Conservation (phyloP, 495 filamentous ascomycete genomes). For the Daldinia grandis region DNA sequence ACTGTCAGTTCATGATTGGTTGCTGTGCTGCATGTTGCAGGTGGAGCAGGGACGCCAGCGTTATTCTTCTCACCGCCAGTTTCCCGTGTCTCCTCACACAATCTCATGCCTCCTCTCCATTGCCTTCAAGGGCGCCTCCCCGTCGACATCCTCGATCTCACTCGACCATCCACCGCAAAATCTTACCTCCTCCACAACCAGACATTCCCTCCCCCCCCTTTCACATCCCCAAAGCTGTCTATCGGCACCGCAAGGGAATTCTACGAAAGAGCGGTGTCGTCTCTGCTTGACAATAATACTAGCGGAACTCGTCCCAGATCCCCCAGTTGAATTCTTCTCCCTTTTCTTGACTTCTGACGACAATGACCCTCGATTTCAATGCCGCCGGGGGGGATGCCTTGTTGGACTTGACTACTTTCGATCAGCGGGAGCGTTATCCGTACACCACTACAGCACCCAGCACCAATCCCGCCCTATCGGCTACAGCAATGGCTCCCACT, state of each 20-base stretch:
- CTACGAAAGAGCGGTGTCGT: constrained; percentile 53
- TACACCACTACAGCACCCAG: constrained; percentile 54
- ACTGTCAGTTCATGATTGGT: constrained; percentile 43
- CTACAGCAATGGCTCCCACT: constrained; percentile 56
- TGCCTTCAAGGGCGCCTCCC: constrained; percentile 46
- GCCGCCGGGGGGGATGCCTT: constrained; percentile 60
- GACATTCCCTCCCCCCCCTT: constrained; percentile 36
- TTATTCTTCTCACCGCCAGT: constrained; percentile 50
- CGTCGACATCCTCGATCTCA: constrained; percentile 49
- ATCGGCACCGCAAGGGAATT: constrained; percentile 42
- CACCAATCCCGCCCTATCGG: constrained; percentile 51
- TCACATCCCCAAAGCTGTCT: constrained; percentile 37
- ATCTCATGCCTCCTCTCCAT: constrained; percentile 43
- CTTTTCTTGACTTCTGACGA: constrained; percentile 51
- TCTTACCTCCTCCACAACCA: constrained; percentile 49
- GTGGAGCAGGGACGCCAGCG: constrained; percentile 49
- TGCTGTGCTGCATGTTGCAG: constrained; percentile 45
- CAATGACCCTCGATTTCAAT: constrained; percentile 66
- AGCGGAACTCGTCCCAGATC: constrained; percentile 48
- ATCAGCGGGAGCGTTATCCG: constrained; percentile 62
- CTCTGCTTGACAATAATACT: constrained; percentile 50
- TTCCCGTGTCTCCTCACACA: constrained; percentile 49
- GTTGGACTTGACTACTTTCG: constrained; percentile 62
- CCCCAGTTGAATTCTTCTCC: constrained; percentile 46
- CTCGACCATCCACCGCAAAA: constrained; percentile 48